phyloP scores from a whole-genome alignment of 306 rosid species.

The Malus asiatica region DNA sequence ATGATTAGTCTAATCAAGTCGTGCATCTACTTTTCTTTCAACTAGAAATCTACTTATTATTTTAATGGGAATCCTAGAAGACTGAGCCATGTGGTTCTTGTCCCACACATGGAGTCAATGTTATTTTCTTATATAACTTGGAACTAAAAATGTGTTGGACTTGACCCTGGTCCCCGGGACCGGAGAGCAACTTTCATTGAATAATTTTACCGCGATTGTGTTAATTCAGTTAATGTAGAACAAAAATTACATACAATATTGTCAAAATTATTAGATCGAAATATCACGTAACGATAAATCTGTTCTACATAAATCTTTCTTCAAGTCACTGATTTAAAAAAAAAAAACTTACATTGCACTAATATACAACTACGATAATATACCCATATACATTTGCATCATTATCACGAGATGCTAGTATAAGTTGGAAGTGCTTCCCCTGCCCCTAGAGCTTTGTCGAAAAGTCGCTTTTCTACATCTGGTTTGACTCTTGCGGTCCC shows the following conservation, averaged over 20 bases:
- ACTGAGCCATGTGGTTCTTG: neutral
- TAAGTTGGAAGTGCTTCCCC: neutral
- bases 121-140: too few species aligned
- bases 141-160: neutral
- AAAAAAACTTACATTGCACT: too few species aligned
- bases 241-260: too few species aligned
- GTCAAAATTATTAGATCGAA: too few species aligned
- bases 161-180: neutral
- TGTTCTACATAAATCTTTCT: too few species aligned
- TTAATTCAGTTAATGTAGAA: too few species aligned
- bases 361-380: too few species aligned
- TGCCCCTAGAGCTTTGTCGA: neutral
- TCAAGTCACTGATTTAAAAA: too few species aligned
- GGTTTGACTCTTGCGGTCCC: slow-evolving; percentile 8
- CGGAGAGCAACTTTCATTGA: too few species aligned
- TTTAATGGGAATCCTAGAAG: neutral
- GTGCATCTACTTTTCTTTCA: neutral
- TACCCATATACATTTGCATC: too few species aligned
- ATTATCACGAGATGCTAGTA: neutral
- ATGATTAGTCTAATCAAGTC: neutral
- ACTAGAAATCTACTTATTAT: neutral
- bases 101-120: neutral
- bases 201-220: too few species aligned
- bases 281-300: too few species aligned
- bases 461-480: slow-evolving; percentile 8